Evolutionary conservation across 2,329 filamentous ascomycete species (phyloP).

Genomic region (Chaetoscypha palmicola): DNA sequence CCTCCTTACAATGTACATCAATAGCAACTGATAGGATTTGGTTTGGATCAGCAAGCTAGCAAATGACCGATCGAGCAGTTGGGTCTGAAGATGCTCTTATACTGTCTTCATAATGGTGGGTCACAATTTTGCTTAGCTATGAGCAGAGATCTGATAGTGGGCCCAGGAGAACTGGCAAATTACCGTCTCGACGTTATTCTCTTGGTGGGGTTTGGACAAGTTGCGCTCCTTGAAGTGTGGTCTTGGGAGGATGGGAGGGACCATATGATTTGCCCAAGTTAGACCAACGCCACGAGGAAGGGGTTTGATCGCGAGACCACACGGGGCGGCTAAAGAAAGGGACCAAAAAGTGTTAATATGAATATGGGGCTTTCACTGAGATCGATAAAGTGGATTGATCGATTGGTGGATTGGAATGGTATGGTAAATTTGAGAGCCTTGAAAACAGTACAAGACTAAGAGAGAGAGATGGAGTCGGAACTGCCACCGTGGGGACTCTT

Average conservation of each 20-base stretch:
- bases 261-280: slow-evolving; percentile 21
- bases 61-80: slow-evolving; percentile 18
- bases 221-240: slow-evolving; percentile 25
- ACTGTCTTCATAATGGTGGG: slow-evolving; percentile 22
- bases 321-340: no score
- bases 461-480: background rate
- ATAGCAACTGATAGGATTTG: slow-evolving; percentile 23
- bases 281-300: no score
- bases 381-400: no score
- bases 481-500: background rate
- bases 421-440: no score
- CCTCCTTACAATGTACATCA: slow-evolving; percentile 14
- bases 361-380: no score
- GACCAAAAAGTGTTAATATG: no score
- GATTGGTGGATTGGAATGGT: no score
- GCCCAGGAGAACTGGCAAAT: slow-evolving; percentile 22
- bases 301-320: no score
- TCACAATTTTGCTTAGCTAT: slow-evolving; percentile 26
- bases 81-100: slow-evolving; percentile 20
- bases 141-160: slow-evolving; percentile 24
- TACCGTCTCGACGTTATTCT: slow-evolving; percentile 22
- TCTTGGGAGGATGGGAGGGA: slow-evolving; percentile 30
- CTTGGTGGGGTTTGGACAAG: slow-evolving; percentile 24
- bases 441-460: background rate
- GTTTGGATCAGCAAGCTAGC: slow-evolving; percentile 20